Conservation (phyloP, 2,329 filamentous ascomycete genomes). For the Lasiodiplodia citricola region DNA sequence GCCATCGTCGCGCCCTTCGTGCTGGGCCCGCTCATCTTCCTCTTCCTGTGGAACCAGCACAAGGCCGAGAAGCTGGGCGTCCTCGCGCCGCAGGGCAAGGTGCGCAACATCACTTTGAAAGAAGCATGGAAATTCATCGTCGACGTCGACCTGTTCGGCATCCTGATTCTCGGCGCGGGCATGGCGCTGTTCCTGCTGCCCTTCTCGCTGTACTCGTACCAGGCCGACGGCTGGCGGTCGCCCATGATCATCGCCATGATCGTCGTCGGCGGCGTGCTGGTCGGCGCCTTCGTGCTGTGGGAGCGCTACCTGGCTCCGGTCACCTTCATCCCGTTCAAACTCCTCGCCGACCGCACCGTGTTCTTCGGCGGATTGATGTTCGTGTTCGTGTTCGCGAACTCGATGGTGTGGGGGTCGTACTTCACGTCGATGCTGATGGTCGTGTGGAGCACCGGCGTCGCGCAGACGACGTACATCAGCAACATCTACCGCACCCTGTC, state of each 20-base stretch:
- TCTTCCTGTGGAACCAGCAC: slow-evolving; percentile 62
- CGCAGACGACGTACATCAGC: slow-evolving; percentile 34
- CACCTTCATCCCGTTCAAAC: slow-evolving; percentile 51
- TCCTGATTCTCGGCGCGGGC: slow-evolving; percentile 59
- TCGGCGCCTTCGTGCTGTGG: slow-evolving; percentile 47
- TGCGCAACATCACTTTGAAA: neutral
- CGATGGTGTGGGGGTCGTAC: slow-evolving; percentile 36
- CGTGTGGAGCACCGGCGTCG: slow-evolving; percentile 32
- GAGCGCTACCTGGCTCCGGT: slow-evolving; percentile 45
- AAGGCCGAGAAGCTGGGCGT: slow-evolving; percentile 56
- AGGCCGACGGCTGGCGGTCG: slow-evolving; percentile 43
- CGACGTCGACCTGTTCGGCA: slow-evolving; percentile 21
- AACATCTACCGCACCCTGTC: slow-evolving; percentile 37
- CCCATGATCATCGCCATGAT: slow-evolving; percentile 48
- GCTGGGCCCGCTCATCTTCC: slow-evolving; percentile 64
- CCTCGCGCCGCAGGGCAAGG: slow-evolving; percentile 16
- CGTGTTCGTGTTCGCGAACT: slow-evolving; percentile 29
- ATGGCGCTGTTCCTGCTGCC: slow-evolving; percentile 69
- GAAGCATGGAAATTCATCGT: slow-evolving; percentile 4
- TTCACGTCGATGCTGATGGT: slow-evolving; percentile 42
- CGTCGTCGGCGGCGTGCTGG: slow-evolving; percentile 40
- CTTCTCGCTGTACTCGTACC: slow-evolving; percentile 51
- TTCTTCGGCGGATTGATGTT: slow-evolving; percentile 61
- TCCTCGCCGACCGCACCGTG: slow-evolving; percentile 57
- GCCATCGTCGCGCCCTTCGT: slow-evolving; percentile 68